Percentiles rank a stretch among this genome's conserved stretches.
Evolutionary conservation across 2,329 filamentous ascomycete species (phyloP).

Genomic region (Teratosphaeriaceae sp.): DNA sequence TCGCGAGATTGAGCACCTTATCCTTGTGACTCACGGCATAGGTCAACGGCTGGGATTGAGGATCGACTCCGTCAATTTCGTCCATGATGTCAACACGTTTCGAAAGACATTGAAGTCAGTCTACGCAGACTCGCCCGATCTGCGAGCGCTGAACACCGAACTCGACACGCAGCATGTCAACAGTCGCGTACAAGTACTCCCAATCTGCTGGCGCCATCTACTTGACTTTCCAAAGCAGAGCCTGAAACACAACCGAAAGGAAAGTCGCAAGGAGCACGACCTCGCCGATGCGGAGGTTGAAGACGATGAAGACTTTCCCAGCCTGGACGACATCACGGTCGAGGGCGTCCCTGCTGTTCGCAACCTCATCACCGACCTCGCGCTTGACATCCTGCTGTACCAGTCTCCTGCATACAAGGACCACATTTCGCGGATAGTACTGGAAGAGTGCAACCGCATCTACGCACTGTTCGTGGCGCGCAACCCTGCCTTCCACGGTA

Average conservation of each 20-base stretch:
- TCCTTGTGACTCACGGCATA: conserved; percentile 89
- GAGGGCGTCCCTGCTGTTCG: conserved; percentile 87
- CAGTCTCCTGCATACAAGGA: conserved; percentile 82
- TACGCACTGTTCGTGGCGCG: conserved; percentile 74
- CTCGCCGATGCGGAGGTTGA: conserved; percentile 58
- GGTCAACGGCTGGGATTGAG: conserved; percentile 80
- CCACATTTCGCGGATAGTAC: conserved; percentile 79
- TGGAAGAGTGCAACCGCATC: conserved; percentile 81
- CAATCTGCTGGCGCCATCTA: conserved; percentile 88
- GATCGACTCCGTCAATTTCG: conserved; percentile 89
- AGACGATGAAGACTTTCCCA: conserved; percentile 81
- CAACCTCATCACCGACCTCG: conserved; percentile 85
- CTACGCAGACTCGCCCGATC: conserved; percentile 74
- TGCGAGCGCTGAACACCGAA: conserved; percentile 79
- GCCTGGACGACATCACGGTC: conserved; percentile 80
- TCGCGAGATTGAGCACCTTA: conserved; percentile 83
- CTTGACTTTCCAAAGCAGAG: conserved; percentile 84
- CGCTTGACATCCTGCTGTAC: conserved; percentile 84
- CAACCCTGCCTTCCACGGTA: conserved; percentile 81
- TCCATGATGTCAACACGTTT: conserved; percentile 88
- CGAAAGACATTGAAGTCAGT: conserved; percentile 86
- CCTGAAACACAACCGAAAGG: conserved; percentile 64
- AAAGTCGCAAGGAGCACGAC: conserved; percentile 72
- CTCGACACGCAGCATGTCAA: conserved; percentile 65
- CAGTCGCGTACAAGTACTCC: conserved; percentile 81